phyloP scores from a whole-genome alignment of 192 early-diverging fungal genomes.

The Entophlyctis luteolus region DNA sequence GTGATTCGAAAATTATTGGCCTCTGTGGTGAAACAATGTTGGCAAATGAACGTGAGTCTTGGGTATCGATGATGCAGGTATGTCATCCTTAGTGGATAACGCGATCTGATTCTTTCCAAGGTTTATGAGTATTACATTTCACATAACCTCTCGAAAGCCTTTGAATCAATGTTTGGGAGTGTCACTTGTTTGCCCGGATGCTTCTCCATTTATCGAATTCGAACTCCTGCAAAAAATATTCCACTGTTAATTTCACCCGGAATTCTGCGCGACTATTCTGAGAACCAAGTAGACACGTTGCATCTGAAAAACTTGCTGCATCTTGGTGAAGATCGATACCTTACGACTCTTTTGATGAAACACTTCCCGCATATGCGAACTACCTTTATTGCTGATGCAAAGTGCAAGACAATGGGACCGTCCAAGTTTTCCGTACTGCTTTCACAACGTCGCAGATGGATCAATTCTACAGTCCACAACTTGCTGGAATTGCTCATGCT shows the following conservation, averaged over 20 bases:
- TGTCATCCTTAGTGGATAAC: conserved; percentile 37
- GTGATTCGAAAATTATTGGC: conserved; percentile 89
- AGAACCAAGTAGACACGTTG: conserved; percentile 88
- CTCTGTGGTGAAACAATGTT: conserved; percentile 94
- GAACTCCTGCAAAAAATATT: conserved; percentile 65
- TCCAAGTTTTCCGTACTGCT: conserved; percentile 84
- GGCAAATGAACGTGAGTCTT: conserved; percentile 87
- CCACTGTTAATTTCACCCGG: conserved; percentile 79
- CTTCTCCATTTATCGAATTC: conserved; percentile 98
- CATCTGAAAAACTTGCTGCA: conserved; percentile 96
- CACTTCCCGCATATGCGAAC: conserved; percentile 94
- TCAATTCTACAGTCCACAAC: conserved; percentile 98
- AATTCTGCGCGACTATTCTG: conserved; percentile 82
- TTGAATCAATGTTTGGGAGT: conserved; percentile 61
- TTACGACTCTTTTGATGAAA: conserved; percentile 96
- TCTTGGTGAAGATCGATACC: conserved; percentile 94
- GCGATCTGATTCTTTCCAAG: conserved; percentile 17
- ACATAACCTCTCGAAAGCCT: conserved; percentile 58
- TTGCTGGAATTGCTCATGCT: conserved; percentile 82
- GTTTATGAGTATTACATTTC: conserved; percentile 81
- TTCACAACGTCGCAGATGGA: conserved; percentile 96
- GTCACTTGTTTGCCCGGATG: conserved; percentile 79
- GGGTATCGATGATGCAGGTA: conserved; percentile 94
- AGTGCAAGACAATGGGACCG: conserved; percentile 85
- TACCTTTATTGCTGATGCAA: conserved; percentile 87